Conservation (phyloP, 306 rosid genomes). For the Pyrus pyrifolia region DNA sequence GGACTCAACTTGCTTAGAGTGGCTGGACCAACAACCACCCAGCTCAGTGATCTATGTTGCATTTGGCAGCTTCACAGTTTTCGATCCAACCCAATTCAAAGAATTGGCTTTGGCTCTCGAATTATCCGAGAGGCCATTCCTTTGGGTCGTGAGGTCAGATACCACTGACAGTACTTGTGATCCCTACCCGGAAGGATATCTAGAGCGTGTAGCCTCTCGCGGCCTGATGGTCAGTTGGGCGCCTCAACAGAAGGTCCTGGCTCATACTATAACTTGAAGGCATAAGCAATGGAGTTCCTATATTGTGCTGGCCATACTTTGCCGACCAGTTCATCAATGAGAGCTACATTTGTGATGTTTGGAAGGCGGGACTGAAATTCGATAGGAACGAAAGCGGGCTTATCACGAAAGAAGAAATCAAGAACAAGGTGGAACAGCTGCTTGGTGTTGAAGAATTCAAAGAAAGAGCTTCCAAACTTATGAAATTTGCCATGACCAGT, state of each 20-base stretch:
- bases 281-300: neutral
- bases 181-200: neutral
- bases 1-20: neutral
- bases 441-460: conserved; percentile 7
- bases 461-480: conserved; percentile 5
- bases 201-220: neutral
- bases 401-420: conserved; percentile 9
- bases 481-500: conserved; percentile 15
- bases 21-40: neutral
- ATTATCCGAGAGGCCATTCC: neutral
- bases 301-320: neutral
- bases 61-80: neutral
- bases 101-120: neutral
- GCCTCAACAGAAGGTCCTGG: neutral
- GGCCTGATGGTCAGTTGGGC: neutral
- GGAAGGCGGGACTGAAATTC: conserved; percentile 21
- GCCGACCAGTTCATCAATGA: neutral
- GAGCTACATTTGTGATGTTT: conserved; percentile 6
- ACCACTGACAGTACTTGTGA: neutral
- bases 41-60: neutral
- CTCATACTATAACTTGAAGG: neutral
- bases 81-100: neutral
- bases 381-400: neutral
- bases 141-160: neutral
- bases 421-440: conserved; percentile 12